phyloP scores from a whole-genome alignment of 768 basidiomycete genomes.

The Podaxis rugospora region DNA sequence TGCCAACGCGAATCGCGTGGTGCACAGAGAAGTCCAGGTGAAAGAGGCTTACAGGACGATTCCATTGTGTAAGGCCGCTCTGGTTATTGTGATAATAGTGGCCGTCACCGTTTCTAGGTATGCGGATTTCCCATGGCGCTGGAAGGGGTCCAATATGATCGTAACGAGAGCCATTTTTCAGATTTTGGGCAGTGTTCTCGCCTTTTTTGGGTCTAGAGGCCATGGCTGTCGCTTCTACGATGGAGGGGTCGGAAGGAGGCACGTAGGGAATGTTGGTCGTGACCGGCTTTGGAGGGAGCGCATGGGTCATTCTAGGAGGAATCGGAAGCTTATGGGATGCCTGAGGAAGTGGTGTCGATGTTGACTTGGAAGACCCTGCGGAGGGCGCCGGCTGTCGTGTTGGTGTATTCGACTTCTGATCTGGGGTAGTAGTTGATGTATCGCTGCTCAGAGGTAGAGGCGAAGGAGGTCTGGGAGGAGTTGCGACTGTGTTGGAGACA shows the following conservation, averaged over 20 bases:
- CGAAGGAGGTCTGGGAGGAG: not conserved
- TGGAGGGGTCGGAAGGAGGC: slow-evolving; percentile 52
- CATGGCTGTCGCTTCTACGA: slow-evolving; percentile 62
- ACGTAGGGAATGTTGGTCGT: slow-evolving; percentile 46
- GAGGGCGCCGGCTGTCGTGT: not conserved
- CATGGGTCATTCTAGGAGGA: slow-evolving; percentile 52
- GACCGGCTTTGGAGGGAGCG: slow-evolving; percentile 64
- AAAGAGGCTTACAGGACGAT: slow-evolving; percentile 36
- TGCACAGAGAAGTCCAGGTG: slow-evolving; percentile 7
- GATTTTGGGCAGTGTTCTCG: slow-evolving; percentile 19
- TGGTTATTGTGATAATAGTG: slow-evolving; percentile 56
- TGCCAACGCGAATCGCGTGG: slow-evolving; percentile 3
- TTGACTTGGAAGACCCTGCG: slow-evolving; percentile 13
- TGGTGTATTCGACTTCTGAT: not conserved
- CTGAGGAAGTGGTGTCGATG: slow-evolving; percentile 20
- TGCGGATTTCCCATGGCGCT: slow-evolving; percentile 56
- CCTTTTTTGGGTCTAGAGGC: slow-evolving; percentile 36
- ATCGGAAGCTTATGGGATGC: slow-evolving; percentile 17
- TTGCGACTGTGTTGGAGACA: not conserved
- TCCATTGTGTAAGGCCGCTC: slow-evolving; percentile 58
- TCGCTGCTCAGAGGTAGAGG: not conserved
- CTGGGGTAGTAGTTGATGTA: not conserved
- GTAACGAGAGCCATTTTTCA: slow-evolving; percentile 22
- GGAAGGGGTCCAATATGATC: slow-evolving; percentile 34
- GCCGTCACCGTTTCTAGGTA: slow-evolving; percentile 41